phyloP scores from a whole-genome alignment of 345 rosid genomes.

The Eutrema japonicum region DNA sequence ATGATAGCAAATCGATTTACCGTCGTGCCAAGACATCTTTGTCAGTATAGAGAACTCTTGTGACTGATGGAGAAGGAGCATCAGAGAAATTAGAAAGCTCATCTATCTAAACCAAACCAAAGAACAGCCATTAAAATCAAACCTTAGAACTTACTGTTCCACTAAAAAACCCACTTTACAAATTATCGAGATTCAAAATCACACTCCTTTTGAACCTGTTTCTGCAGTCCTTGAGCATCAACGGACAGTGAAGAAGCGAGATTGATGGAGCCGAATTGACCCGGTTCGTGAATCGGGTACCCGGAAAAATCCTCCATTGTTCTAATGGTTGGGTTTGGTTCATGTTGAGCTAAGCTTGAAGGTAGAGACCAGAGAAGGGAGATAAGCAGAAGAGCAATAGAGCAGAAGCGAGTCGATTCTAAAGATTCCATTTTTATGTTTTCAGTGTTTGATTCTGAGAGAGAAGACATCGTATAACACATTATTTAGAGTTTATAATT shows the following conservation, averaged over 20 bases:
- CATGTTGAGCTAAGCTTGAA: slow-evolving; percentile 46
- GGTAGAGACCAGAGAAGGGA: slow-evolving; percentile 33
- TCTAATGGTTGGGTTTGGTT: slow-evolving; percentile 60
- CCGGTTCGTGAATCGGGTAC: slow-evolving; percentile 68
- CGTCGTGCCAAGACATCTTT: slow-evolving; percentile 85
- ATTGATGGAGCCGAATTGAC: slow-evolving; percentile 36
- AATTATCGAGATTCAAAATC: neutral
- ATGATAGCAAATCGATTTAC: slow-evolving; percentile 40
- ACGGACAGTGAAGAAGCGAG: slow-evolving; percentile 62
- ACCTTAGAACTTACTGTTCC: neutral
- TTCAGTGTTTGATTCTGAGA: slow-evolving; percentile 26
- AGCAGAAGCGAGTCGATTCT: slow-evolving; percentile 29
- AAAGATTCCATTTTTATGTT: slow-evolving; percentile 37
- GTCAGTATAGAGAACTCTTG: slow-evolving; percentile 78
- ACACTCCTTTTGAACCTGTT: slow-evolving; percentile 55
- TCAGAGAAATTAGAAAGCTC: slow-evolving; percentile 86
- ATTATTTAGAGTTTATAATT: slow-evolving; percentile 11
- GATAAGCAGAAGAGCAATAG: slow-evolving; percentile 33
- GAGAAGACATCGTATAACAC: neutral
- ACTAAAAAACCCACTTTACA: neutral
- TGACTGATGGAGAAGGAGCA: slow-evolving; percentile 83
- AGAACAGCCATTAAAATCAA: neutral
- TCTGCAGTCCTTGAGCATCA: slow-evolving; percentile 58
- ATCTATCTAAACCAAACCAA: slow-evolving; percentile 61
- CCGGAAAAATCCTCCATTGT: slow-evolving; percentile 93